These are phyloP conservation scores for Colletotrichum kahawae DNA, from an alignment of 2,329 filamentous ascomycete genomes.

Conservation along the genomic window DNA sequence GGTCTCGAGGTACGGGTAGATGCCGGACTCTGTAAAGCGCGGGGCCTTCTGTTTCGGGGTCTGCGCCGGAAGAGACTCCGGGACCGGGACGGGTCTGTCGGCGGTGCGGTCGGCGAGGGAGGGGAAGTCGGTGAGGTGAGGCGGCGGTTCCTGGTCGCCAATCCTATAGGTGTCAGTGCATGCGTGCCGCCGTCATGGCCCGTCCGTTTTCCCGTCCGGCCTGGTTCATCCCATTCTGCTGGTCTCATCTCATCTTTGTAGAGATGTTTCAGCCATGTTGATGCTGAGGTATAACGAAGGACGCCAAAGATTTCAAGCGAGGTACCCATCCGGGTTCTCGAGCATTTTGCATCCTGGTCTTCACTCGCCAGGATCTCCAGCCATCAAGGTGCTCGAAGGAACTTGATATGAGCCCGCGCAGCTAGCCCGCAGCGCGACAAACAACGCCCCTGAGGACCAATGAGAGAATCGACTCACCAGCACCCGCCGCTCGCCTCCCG, in stretches of 20 bases:
- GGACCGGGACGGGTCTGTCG: slow-evolving; percentile 53
- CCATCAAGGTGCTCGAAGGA: not conserved
- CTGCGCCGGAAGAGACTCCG: slow-evolving; percentile 50
- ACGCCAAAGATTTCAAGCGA: not conserved
- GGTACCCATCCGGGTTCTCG: not conserved
- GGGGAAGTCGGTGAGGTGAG: slow-evolving; percentile 48
- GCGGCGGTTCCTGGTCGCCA: slow-evolving; percentile 40
- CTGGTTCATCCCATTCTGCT: not conserved
- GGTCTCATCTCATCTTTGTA: not conserved
- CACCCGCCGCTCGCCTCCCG: slow-evolving; percentile 64
- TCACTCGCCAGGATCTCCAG: not conserved
- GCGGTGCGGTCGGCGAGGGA: slow-evolving; percentile 53
- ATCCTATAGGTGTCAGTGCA: slow-evolving; percentile 41
- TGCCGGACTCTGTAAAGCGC: slow-evolving; percentile 61
- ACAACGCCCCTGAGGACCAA: not conserved
- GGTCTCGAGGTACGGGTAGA: slow-evolving; percentile 69
- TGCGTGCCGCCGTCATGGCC: not conserved
- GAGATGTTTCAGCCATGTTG: not conserved
- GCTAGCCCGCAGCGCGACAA: not conserved
- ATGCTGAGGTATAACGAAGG: not conserved
- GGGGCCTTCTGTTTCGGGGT: slow-evolving; percentile 42
- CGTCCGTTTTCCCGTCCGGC: not conserved
- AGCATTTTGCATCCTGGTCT: not conserved
- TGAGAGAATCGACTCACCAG: slow-evolving; percentile 51
- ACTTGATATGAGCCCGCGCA: not conserved